A percentile compares a stretch with the other conserved stretches of the same genome.
Evolutionary conservation across 164 flowering plant genomes (phyloP).

Genomic region (Vitis cinerea): DNA sequence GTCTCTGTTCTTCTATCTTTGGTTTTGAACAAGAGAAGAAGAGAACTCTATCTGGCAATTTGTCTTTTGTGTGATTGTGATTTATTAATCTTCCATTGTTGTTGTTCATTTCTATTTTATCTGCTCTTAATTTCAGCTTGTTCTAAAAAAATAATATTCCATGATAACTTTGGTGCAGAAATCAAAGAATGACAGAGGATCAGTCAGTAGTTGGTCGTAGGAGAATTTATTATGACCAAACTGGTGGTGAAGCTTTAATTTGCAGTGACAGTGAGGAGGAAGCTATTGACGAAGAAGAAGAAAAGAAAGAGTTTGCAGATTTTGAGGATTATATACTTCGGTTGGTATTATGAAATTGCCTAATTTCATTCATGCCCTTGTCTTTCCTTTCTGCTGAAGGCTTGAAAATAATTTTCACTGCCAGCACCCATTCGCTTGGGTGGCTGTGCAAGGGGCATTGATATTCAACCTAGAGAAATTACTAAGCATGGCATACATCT

Average conservation of each 20-base stretch:
- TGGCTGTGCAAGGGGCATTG: not conserved
- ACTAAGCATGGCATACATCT: too few species aligned
- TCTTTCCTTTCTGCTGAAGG: not conserved
- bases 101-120: not conserved
- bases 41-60: too few species aligned
- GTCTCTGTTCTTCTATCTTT: too few species aligned
- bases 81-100: not conserved
- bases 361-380: not conserved
- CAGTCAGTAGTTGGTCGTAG: constrained; percentile 96
- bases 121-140: not conserved
- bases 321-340: constrained; percentile 85
- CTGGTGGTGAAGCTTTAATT: constrained; percentile 95
- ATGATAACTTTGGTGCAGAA: constrained; percentile 47
- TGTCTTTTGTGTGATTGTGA: not conserved
- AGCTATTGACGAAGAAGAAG: constrained; percentile 77
- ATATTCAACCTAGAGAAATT: too few species aligned
- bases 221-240: constrained; percentile 96
- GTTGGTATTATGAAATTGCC: constrained; percentile 46
- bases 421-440: not conserved
- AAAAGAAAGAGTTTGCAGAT: constrained; percentile 68
- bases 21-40: too few species aligned
- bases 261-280: constrained; percentile 99
- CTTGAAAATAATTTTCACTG: too few species aligned
- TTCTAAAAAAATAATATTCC: not conserved
- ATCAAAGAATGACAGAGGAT: constrained; percentile 98